Evolutionary conservation across 768 basidiomycete species (phyloP).

Genomic region (Sarcodon aspratus): DNA sequence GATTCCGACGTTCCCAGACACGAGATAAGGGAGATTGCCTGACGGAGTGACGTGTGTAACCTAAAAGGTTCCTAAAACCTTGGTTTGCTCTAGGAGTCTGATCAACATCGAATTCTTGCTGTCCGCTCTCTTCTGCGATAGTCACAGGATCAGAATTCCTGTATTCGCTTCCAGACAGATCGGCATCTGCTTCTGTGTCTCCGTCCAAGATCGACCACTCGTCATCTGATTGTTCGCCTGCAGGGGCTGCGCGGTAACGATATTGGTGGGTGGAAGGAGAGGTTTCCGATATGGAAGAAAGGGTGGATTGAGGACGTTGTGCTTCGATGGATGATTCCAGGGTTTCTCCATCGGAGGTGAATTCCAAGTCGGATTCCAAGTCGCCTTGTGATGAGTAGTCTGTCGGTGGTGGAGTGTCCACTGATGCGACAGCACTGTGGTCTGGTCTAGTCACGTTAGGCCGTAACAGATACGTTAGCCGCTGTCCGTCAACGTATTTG

Average conservation of each 20-base stretch:
- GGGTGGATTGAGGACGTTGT: constrained; percentile 11
- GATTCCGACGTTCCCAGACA: constrained; percentile 17
- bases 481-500: constrained; percentile 41
- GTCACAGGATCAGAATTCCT: constrained; percentile 21
- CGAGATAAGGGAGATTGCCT: constrained; percentile 18
- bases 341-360: constrained; percentile 15
- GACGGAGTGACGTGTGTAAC: constrained; percentile 5
- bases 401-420: constrained; percentile 67
- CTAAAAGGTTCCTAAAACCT: not conserved
- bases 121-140: constrained; percentile 1
- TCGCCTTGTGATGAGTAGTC: constrained; percentile 45
- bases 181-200: constrained; percentile 15
- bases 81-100: constrained; percentile 11
- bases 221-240: constrained; percentile 15
- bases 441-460: constrained; percentile 63
- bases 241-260: constrained; percentile 12
- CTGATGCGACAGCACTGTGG: constrained; percentile 23
- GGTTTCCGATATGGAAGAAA: constrained; percentile 15
- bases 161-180: constrained; percentile 7
- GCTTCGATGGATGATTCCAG: constrained; percentile 11
- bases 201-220: constrained; percentile 28
- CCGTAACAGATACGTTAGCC: constrained; percentile 71
- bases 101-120: constrained; percentile 16
- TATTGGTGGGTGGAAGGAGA: constrained; percentile 1
- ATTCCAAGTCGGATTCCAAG: constrained; percentile 35